Evolutionary conservation across 331 rosid genomes (phyloP).

Genomic region (Erythrophleum ivorense): DNA sequence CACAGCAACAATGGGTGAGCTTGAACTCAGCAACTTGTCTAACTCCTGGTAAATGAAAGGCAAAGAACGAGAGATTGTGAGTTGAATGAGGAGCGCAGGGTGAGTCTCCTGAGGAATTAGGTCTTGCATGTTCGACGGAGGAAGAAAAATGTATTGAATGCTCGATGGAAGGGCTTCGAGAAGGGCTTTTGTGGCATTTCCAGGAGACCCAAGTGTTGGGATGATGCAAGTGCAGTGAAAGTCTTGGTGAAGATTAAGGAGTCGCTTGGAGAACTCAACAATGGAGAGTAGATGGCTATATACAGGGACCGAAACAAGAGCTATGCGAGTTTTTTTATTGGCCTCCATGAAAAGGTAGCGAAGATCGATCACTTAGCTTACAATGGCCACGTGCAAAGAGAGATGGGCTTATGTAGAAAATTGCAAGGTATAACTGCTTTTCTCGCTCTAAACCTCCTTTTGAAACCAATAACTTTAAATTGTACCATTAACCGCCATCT

Average conservation of each 20-base stretch:
- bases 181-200: constrained; percentile 34
- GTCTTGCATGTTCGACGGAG: constrained; percentile 35
- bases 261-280: constrained; percentile 37
- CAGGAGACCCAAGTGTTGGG: constrained; percentile 33
- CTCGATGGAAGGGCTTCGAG: constrained; percentile 38
- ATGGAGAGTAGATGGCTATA: constrained; percentile 46
- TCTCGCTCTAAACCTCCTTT: no score
- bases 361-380: background rate
- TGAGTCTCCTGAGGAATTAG: background rate
- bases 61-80: constrained; percentile 36
- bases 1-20: constrained; percentile 24
- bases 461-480: background rate
- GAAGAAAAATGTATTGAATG: constrained; percentile 36
- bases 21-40: background rate
- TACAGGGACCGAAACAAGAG: constrained; percentile 42
- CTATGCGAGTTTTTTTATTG: constrained; percentile 26
- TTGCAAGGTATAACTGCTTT: background rate
- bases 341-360: background rate
- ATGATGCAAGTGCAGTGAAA: constrained; percentile 40
- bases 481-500: background rate
- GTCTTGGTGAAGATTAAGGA: constrained; percentile 30
- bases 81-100: constrained; percentile 4
- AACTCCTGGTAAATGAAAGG: constrained; percentile 22
- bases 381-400: background rate
- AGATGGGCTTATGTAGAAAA: background rate